Evolutionary conservation across 2,329 filamentous ascomycete species (phyloP), one percentile per base, ranked within the genome.

Genomic region (Aquanectria penicillioides): DNA sequence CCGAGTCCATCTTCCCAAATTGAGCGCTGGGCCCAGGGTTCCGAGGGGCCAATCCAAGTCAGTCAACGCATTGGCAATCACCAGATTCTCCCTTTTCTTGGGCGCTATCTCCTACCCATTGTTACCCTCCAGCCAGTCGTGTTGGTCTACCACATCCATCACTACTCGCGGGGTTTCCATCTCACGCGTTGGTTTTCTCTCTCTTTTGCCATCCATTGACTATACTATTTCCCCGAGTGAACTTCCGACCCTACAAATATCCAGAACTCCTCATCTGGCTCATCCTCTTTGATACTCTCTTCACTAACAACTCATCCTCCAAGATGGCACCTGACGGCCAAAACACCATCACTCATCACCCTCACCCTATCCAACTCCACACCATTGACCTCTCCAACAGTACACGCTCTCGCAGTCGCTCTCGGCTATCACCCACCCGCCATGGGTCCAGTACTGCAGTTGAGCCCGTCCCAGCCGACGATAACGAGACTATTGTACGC

Each of bases 401-500:
- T 41, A 58, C 48, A 11, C 55, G 48, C 17, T 44, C 33, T 23
- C 44, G 25, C 37, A 50, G 44, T 13, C 53, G 37, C 61, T 73
- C 70, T 28, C 71, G 68, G 26, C 63, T 69, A 13, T 69, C 72
- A 9, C 64, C 61, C 25, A 61, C 56, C 41, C 66, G 54, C 26
- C 71, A 76, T 53, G 81, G 75, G 26, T 77, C 77, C 15, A 83
- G 81, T 64, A 83, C 81, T 6, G 79, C 75, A 36, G 72, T 83
- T 46, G 80, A 83, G 68, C 68, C 75, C 36, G 69, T 73, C 28
- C 67, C 69, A 5, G 63, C 61, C 11, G 76, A 78, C 18, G 70
- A 71, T 4, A 71, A 75, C 8, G 76, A 78, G 23, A 65, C 79
- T 28, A 73, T 79, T 12, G 77, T 77, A 59, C 80, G 81, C 48